Evolutionary conservation across 1,139 yeast species (phyloP).

Genomic region (Debaryomyces sp.): DNA sequence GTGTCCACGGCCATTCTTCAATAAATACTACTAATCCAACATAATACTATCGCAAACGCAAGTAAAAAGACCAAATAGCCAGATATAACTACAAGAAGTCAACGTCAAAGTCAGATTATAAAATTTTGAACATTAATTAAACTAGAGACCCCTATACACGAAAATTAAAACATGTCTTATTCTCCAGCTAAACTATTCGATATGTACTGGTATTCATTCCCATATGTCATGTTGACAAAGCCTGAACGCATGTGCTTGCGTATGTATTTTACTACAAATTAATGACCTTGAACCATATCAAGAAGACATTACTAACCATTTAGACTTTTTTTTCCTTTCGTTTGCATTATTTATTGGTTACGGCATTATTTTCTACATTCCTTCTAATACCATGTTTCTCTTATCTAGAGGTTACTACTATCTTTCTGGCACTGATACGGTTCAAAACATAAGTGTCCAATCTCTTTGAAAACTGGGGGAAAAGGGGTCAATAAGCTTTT

Average conservation of each 20-base stretch:
- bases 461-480: background rate
- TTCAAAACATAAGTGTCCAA: background rate
- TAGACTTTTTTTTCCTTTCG: conserved; percentile 28
- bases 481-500: background rate
- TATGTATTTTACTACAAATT: conserved; percentile 13
- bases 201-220: conserved; percentile 40
- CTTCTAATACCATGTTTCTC: conserved; percentile 32
- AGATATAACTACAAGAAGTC: background rate
- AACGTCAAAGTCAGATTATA: background rate
- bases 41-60: background rate
- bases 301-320: background rate
- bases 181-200: conserved; percentile 24
- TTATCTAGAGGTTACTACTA: conserved; percentile 39
- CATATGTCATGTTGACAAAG: conserved; percentile 42
- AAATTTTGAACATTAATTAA: background rate
- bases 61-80: background rate
- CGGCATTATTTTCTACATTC: conserved; percentile 42
- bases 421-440: conserved; percentile 30
- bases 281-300: background rate
- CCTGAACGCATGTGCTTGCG: conserved; percentile 37
- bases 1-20: background rate
- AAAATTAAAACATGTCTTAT: conserved; percentile 7
- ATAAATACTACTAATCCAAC: background rate
- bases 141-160: background rate
- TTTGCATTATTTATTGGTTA: conserved; percentile 36